Evolutionary conservation across 192 early-diverging fungal genomes (phyloP), one percentile per base, ranked within the genome.

Genomic region (Rhizophagus sp.): DNA sequence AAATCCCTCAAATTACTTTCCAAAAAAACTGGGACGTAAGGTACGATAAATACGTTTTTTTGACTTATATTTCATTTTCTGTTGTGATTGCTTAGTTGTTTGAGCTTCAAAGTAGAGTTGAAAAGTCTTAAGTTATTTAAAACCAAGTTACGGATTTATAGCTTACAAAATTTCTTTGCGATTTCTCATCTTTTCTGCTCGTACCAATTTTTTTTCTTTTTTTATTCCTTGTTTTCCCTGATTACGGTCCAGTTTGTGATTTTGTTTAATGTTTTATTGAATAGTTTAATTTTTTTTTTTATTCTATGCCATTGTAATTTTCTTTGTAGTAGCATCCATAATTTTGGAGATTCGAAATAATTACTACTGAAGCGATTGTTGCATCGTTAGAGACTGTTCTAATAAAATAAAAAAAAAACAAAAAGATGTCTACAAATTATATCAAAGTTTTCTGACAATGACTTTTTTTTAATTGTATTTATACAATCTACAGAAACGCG

Each of bases 1-100:
- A 66, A 66, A 66, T 33, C 64, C 64, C 64, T 66, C 64, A 66
- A 66, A 66, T 66, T 66, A 33, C 30, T 66, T 66, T 22, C 27
- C 24, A 66, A 66, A 66, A 44, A 30, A 64, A 47, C 47, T 39
- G 71, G 47, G 39, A 73, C 36, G 39, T 73, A 44, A 73, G 47
- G 71, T 39, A 73, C 33, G 47, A 47, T 36, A 39, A 62, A 62
- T 41, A 65, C n/a, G 41, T 33, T 62, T 44, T 39, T 49, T 64
- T 39, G 63, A 77, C 19, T 25, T 17, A n/a, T 33, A n/a, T 64
- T 61, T 25, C 30, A 15, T 39, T 69, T 30, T 78, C 67, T 52
- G 64, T 22, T 71, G 4, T 62, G 22, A 12, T 27, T 24, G 63
- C 17, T 69, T 47, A 47, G 44, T 47, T 79, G 24, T 17, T 25